A percentile compares a stretch with the other conserved stretches of the same genome.
Conservation (phyloP, 768 basidiomycete genomes). For the Trametes cinnabarina region DNA sequence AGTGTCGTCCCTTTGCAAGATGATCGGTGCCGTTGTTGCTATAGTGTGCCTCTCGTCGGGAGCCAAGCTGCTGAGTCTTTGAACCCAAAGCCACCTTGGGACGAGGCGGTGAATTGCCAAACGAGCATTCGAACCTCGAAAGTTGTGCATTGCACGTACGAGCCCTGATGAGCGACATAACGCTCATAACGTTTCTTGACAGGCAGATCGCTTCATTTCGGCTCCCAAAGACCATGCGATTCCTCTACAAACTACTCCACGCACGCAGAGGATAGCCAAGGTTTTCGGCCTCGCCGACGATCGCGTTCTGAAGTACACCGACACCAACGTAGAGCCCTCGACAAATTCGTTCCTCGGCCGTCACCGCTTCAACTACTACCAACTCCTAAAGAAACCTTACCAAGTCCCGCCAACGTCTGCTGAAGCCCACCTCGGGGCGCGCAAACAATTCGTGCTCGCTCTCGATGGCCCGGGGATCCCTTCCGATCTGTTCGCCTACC, state of each 20-base stretch:
- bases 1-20: too few relatives aligned
- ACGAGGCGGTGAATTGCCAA: too few relatives aligned
- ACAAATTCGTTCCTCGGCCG: slow-evolving; percentile 45
- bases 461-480: slow-evolving; percentile 67
- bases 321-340: slow-evolving; percentile 31
- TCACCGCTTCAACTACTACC: slow-evolving; percentile 51
- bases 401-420: slow-evolving; percentile 45
- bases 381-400: slow-evolving; percentile 42
- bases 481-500: slow-evolving; percentile 50
- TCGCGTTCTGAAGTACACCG: slow-evolving; percentile 52
- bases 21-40: too few relatives aligned
- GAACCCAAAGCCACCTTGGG: too few relatives aligned
- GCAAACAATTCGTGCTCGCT: slow-evolving; percentile 53
- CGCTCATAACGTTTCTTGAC: background rate
- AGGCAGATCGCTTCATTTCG: slow-evolving; percentile 66
- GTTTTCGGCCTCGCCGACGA: slow-evolving; percentile 59
- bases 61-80: too few relatives aligned
- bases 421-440: slow-evolving; percentile 52
- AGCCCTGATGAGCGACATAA: background rate
- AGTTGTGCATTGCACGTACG: too few relatives aligned
- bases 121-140: too few relatives aligned
- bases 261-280: slow-evolving; percentile 64
- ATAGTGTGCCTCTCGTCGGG: too few relatives aligned
- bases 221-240: slow-evolving; percentile 47
- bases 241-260: slow-evolving; percentile 61